Percentiles rank a stretch among this genome's conserved stretches.
Evolutionary conservation across 805 yeast genomes (phyloP).

Genomic region (Suhomyces faveliae): DNA sequence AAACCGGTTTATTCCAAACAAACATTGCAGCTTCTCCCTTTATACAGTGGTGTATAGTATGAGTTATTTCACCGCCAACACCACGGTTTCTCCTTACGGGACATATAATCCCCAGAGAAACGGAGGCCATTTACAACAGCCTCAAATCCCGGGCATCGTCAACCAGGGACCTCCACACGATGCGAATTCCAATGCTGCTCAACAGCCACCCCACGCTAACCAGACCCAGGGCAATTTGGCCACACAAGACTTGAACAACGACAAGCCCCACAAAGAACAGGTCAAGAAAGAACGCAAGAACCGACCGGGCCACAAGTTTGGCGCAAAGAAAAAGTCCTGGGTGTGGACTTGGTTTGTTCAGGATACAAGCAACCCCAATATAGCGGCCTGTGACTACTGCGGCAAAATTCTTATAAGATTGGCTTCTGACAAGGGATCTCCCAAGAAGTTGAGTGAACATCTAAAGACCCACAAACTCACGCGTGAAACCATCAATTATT

Average conservation of each 20-base stretch:
- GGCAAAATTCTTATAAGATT: slow-evolving; percentile 48
- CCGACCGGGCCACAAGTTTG: slow-evolving; percentile 55
- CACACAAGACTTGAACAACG: background rate
- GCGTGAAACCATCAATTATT: slow-evolving; percentile 38
- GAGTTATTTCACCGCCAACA: slow-evolving; percentile 9
- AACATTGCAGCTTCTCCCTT: background rate
- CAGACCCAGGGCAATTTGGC: background rate
- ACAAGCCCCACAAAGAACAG: background rate
- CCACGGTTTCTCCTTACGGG: slow-evolving; percentile 9
- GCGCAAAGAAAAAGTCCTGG: slow-evolving; percentile 63
- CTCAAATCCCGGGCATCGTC: slow-evolving; percentile 8
- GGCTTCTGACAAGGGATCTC: slow-evolving; percentile 55
- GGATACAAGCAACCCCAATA: slow-evolving; percentile 45
- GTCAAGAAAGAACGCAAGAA: slow-evolving; percentile 35
- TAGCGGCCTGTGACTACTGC: slow-evolving; percentile 56
- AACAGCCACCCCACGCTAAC: slow-evolving; percentile 2
- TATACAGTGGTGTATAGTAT: slow-evolving; percentile 3
- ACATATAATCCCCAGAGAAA: slow-evolving; percentile 9
- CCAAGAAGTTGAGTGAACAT: slow-evolving; percentile 58
- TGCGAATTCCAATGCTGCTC: slow-evolving; percentile 2
- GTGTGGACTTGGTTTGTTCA: slow-evolving; percentile 64
- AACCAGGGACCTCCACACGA: slow-evolving; percentile 4
- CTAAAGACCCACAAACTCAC: slow-evolving; percentile 52
- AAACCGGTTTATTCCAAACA: background rate
- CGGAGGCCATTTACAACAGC: slow-evolving; percentile 6